These are phyloP conservation scores for Sphaerulina vaccinii DNA, from an alignment of 2,329 filamentous ascomycete genomes.

Conservation along the genomic window DNA sequence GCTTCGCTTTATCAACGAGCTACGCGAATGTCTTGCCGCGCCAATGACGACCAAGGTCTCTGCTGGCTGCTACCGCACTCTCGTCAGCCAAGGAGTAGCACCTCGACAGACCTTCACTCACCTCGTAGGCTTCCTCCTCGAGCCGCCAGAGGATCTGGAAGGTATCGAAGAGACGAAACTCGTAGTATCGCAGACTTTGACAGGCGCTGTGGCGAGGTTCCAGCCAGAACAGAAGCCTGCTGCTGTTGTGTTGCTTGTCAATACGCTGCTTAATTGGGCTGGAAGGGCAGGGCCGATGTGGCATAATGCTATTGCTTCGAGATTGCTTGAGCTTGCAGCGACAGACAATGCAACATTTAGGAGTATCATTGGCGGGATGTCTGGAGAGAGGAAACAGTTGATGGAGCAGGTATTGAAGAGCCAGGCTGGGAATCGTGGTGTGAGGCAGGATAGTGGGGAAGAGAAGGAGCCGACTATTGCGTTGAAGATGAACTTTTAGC, in stretches of 20 bases:
- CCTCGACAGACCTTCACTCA: conserved; percentile 65
- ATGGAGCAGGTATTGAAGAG: conserved; percentile 64
- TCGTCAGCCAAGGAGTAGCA: conserved; percentile 74
- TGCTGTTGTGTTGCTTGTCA: conserved; percentile 72
- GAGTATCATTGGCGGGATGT: conserved; percentile 69
- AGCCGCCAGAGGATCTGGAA: conserved; percentile 61
- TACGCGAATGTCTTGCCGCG: conserved; percentile 79
- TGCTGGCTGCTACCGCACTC: conserved; percentile 81
- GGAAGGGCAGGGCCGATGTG: conserved; percentile 51
- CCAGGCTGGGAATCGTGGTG: conserved; percentile 44
- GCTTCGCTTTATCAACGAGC: conserved; percentile 70
- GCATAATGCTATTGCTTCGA: conserved; percentile 70
- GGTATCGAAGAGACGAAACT: conserved; percentile 75
- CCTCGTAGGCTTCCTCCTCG: conserved; percentile 71
- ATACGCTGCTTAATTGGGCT: conserved; percentile 73
- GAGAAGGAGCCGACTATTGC: conserved; percentile 75
- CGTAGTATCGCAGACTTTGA: conserved; percentile 71
- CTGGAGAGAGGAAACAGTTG: conserved; percentile 66
- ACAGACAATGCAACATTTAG: conserved; percentile 72
- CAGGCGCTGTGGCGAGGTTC: conserved; percentile 61
- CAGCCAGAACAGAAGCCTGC: conserved; percentile 42
- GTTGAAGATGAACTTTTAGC: conserved; percentile 87
- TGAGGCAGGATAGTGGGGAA: conserved; percentile 44
- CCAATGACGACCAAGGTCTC: conserved; percentile 86
- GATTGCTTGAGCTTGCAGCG: conserved; percentile 78